Evolutionary conservation across 495 filamentous ascomycete genomes (phyloP).

Genomic region (Friedmanniomyces endolithicus): DNA sequence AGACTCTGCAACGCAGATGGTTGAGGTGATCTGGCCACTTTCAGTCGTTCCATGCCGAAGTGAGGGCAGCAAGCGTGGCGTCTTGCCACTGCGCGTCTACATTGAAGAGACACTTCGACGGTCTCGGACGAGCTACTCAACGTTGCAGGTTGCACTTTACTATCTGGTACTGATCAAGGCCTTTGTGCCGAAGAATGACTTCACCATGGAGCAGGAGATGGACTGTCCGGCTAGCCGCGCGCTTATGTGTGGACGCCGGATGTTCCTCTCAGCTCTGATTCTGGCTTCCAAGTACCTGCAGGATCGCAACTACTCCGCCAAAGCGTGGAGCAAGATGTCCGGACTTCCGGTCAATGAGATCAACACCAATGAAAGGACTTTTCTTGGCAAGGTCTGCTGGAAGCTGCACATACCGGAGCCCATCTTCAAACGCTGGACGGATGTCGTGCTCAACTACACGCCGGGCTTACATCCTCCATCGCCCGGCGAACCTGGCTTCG

Average conservation of each 20-base stretch:
- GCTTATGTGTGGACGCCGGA: conserved; percentile 90
- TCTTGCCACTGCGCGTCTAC: conserved; percentile 84
- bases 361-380: conserved; percentile 92
- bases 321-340: conserved; percentile 97
- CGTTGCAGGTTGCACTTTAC: conserved; percentile 89
- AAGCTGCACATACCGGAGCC: conserved; percentile 82
- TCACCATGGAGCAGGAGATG: conserved; percentile 76
- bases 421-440: conserved; percentile 82
- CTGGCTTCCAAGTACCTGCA: conserved; percentile 94
- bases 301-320: conserved; percentile 92
- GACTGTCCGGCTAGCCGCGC: conserved; percentile 63
- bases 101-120: conserved; percentile 93
- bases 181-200: conserved; percentile 69
- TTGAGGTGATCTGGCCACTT: conserved; percentile 93
- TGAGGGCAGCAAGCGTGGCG: conserved; percentile 44
- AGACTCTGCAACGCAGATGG: conserved; percentile 97
- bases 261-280: conserved; percentile 91
- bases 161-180: conserved; percentile 90
- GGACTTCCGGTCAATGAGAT: conserved; percentile 82
- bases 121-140: conserved; percentile 93
- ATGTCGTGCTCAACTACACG: conserved; percentile 76
- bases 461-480: conserved; percentile 41
- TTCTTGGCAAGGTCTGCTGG: conserved; percentile 83
- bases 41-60: conserved; percentile 45
- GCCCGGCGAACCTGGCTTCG: conserved; percentile 36